These are phyloP conservation scores for Candida fluviatilis DNA, from an alignment of 805 yeast genomes.

Conservation along the genomic window DNA sequence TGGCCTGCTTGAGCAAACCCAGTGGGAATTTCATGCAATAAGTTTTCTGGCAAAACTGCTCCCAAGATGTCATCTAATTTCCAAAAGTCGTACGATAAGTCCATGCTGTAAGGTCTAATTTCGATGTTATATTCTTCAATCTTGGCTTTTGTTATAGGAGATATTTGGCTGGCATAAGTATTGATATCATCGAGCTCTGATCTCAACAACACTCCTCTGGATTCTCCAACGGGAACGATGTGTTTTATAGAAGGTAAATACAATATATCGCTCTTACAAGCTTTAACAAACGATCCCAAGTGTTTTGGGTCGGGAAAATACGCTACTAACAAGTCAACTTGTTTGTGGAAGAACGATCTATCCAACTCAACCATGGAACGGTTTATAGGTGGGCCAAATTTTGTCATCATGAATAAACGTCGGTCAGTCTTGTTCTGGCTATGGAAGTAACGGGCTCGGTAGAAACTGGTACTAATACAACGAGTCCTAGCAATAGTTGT, in stretches of 20 bases:
- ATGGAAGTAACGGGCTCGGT: constrained; percentile 9
- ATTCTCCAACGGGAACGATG: constrained; percentile 42
- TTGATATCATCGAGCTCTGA: constrained; percentile 29
- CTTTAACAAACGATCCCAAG: constrained; percentile 60
- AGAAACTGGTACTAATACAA: not conserved
- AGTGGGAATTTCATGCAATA: constrained; percentile 72
- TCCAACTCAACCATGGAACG: constrained; percentile 65
- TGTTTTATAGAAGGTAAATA: constrained; percentile 68
- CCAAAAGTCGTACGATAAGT: constrained; percentile 77
- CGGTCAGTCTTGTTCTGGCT: constrained; percentile 20
- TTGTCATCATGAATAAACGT: constrained; percentile 22
- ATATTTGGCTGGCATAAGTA: constrained; percentile 32
- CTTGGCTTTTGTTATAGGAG: constrained; percentile 39
- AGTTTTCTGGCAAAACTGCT: constrained; percentile 70
- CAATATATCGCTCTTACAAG: constrained; percentile 56
- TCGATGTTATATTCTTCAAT: constrained; percentile 45
- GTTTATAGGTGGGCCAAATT: constrained; percentile 62
- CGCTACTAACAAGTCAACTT: constrained; percentile 64
- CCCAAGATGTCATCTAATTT: constrained; percentile 79
- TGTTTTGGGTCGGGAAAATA: constrained; percentile 61
- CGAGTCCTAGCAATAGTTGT: not conserved
- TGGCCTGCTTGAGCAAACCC: constrained; percentile 95
- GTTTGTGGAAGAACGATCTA: constrained; percentile 53
- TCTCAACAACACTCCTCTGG: constrained; percentile 56
- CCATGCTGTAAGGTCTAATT: constrained; percentile 50